These are phyloP conservation scores for Pichia terricola DNA, from an alignment of 1,139 yeast genomes.

Conservation along the genomic window DNA sequence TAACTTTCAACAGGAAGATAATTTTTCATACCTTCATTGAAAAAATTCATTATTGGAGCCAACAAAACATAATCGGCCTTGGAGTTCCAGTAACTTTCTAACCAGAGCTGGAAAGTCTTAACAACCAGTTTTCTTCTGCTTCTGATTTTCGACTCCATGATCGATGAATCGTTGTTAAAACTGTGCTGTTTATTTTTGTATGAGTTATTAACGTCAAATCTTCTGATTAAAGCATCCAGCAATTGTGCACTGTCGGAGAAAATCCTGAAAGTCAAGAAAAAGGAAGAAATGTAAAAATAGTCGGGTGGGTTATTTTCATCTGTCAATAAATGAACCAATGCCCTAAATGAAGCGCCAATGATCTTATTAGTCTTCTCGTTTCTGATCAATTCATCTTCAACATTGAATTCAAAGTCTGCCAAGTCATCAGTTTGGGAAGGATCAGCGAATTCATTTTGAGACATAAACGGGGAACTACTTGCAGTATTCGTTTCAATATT, in stretches of 20 bases:
- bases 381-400: slow-evolving; percentile 38
- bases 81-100: slow-evolving; percentile 76
- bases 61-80: slow-evolving; percentile 50
- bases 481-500: slow-evolving; percentile 16
- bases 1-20: slow-evolving; percentile 57
- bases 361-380: slow-evolving; percentile 28
- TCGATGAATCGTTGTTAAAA: slow-evolving; percentile 27
- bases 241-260: slow-evolving; percentile 65
- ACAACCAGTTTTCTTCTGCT: slow-evolving; percentile 60
- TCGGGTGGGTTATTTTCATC: slow-evolving; percentile 65
- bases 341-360: slow-evolving; percentile 73
- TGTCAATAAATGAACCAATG: slow-evolving; percentile 61
- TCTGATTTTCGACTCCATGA: slow-evolving; percentile 42
- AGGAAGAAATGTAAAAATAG: slow-evolving; percentile 62
- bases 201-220: slow-evolving; percentile 49
- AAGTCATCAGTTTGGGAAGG: neutral
- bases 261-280: slow-evolving; percentile 70
- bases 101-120: slow-evolving; percentile 68
- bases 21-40: slow-evolving; percentile 57
- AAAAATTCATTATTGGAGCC: slow-evolving; percentile 64
- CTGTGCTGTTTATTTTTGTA: slow-evolving; percentile 20
- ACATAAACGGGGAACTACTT: slow-evolving; percentile 20
- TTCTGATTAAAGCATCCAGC: slow-evolving; percentile 54
- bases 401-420: slow-evolving; percentile 14
- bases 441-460: slow-evolving; percentile 17